phyloP scores from a whole-genome alignment of 208 protist genomes.

The Wallacemonas collosoma region DNA sequence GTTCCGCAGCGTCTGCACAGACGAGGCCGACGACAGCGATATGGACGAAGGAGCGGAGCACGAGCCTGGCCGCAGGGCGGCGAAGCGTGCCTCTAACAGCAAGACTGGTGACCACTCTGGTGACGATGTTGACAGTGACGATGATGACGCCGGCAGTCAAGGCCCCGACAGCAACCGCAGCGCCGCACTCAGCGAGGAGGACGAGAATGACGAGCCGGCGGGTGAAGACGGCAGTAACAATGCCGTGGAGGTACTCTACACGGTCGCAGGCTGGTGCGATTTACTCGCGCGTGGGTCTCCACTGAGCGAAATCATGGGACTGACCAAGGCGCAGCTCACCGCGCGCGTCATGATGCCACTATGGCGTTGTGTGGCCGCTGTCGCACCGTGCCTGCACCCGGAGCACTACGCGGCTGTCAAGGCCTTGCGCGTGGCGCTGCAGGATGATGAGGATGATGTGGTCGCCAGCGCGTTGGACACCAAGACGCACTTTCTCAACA shows the following conservation, averaged over 20 bases:
- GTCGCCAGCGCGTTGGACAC: constrained; percentile 38
- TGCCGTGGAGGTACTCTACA: constrained; percentile 29
- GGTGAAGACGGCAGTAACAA: constrained; percentile 16
- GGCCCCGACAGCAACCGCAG: neutral
- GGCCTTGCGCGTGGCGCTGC: constrained; percentile 63
- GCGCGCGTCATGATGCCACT: constrained; percentile 28
- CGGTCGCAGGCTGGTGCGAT: constrained; percentile 36
- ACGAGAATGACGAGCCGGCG: constrained; percentile 20
- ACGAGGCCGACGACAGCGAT: constrained; percentile 4
- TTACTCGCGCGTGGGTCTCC: constrained; percentile 32
- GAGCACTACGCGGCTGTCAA: constrained; percentile 83
- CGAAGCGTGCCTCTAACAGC: neutral
- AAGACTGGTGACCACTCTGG: constrained; percentile 3
- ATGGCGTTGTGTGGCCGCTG: constrained; percentile 42
- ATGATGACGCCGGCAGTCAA: constrained; percentile 3
- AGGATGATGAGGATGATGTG: constrained; percentile 27
- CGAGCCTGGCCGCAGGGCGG: no score
- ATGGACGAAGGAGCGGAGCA: constrained; percentile 5
- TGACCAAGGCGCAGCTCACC: constrained; percentile 29
- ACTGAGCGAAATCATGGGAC: constrained; percentile 39
- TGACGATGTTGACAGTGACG: constrained; percentile 5
- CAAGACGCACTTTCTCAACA: constrained; percentile 62
- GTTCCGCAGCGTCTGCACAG: constrained; percentile 28
- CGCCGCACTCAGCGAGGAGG: neutral
- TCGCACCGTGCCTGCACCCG: constrained; percentile 61